Evolutionary conservation across 805 yeast species (phyloP), one percentile per base, ranked within the genome.

Genomic region (Metschnikowia lunata): DNA sequence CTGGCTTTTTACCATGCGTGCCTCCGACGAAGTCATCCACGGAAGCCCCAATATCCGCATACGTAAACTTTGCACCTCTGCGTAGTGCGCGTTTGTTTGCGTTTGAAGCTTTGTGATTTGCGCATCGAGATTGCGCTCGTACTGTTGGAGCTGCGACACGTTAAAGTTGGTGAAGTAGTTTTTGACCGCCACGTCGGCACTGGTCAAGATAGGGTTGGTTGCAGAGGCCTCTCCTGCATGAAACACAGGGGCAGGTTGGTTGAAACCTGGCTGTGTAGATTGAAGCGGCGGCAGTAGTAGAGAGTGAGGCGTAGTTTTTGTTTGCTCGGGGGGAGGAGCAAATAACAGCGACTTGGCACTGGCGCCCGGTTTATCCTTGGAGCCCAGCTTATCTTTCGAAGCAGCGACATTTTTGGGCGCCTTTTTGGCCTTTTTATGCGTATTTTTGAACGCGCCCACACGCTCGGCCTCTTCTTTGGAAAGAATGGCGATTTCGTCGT

Each of bases 401-500:
- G 23, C 4, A 18, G 23, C 23, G 23, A 3, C 23, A 18, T 18
- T 18, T 18, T 5, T 18, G 23, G 23, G 23, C 23, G 5, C 23
- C 23, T 18, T 18, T 18, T 18, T 18, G 23, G 3, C 23, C 23
- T 18, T 18, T 18, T 18, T 18, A 18, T 18, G 23, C n/a, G 56
- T 52, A 12, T 51, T 45, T 36, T 61, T 63, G 47, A 64, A 64
- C 8, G 48, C 55, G 2, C 57, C 57, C 6, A 48, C 43, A 14
- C 54, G 46, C n/a, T 57, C 57, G 9, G 67, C 69, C 43, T 60
- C 65, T 27, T 56, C 59, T 9, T 67, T 60, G 14, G 60, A 60
- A 6, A 64, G 47, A 13, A 61, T 58, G 23, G 59, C 54, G 7
- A 64, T 40, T 12, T 65, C 70, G 37, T 63, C 69, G 23, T 50